Evolutionary conservation across 73 alveolate species (phyloP).

Genomic region (Paramecium caudatum): DNA sequence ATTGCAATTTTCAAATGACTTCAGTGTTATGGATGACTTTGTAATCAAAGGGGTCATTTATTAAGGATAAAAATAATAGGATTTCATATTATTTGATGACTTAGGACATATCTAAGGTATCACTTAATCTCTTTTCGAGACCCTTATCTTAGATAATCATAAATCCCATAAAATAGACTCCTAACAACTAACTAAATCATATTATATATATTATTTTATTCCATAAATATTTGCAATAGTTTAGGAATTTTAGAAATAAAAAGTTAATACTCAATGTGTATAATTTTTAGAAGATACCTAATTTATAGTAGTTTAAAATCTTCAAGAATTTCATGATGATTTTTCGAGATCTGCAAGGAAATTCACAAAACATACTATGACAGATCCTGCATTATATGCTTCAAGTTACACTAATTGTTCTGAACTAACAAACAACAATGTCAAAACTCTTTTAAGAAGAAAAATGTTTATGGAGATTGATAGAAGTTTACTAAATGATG

Average conservation of each 20-base stretch:
- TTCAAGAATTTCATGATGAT: slow-evolving; percentile 31
- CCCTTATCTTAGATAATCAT: not conserved
- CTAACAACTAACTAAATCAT: not conserved
- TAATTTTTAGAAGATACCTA: slow-evolving; percentile 18
- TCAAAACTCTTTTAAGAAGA: slow-evolving; percentile 1
- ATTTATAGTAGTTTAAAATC: not conserved
- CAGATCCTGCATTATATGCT: slow-evolving; percentile 51
- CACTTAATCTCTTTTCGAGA: not conserved
- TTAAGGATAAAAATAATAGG: slow-evolving; percentile 6
- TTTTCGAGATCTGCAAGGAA: not conserved
- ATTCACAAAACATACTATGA: slow-evolving; percentile 8
- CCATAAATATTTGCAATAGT: slow-evolving; percentile 1
- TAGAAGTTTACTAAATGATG: not conserved
- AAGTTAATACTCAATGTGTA: not conserved
- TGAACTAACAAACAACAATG: slow-evolving; percentile 15
- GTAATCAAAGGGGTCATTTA: slow-evolving; percentile 1
- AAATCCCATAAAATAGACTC: not conserved
- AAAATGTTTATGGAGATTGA: slow-evolving; percentile 35
- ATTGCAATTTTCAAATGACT: slow-evolving; percentile 38
- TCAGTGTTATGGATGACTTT: slow-evolving; percentile 13
- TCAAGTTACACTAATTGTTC: slow-evolving; percentile 48
- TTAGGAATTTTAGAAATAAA: not conserved
- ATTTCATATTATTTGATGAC: slow-evolving; percentile 52
- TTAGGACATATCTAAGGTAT: slow-evolving; percentile 26
- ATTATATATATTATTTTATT: not conserved